Evolutionary conservation across 169 alveolate species (phyloP).

Genomic region (Eimeria sp.): DNA sequence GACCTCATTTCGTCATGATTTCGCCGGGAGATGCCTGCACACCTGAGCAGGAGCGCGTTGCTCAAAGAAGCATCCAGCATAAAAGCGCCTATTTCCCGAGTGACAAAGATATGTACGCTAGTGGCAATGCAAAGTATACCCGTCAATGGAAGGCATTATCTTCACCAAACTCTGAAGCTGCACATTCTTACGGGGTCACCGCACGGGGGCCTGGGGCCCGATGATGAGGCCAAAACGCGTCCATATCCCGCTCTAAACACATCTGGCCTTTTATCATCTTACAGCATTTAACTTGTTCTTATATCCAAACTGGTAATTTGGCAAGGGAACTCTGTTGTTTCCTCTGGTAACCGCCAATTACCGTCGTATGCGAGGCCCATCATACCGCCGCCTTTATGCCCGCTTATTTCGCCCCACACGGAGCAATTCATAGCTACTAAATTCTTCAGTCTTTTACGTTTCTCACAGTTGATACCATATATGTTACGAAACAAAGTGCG

Average conservation of each 20-base stretch:
- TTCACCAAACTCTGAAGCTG: background rate
- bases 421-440: background rate
- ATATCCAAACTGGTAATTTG: background rate
- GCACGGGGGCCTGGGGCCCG: slow-evolving; percentile 26
- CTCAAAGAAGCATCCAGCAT: background rate
- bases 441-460: background rate
- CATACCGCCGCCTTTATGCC: background rate
- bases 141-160: background rate
- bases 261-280: background rate
- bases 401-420: background rate
- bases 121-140: background rate
- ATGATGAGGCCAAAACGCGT: background rate
- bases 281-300: background rate
- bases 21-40: slow-evolving; percentile 11
- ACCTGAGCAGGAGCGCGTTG: slow-evolving; percentile 32
- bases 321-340: background rate
- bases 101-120: background rate
- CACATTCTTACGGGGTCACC: slow-evolving; percentile 23
- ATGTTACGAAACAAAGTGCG: background rate
- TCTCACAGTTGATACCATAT: background rate
- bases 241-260: background rate
- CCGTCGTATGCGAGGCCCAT: background rate
- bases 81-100: background rate
- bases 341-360: background rate
- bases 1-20: background rate